Evolutionary conservation across 2,329 filamentous ascomycete genomes (phyloP).

Genomic region (Metarhizium anisopliae): DNA sequence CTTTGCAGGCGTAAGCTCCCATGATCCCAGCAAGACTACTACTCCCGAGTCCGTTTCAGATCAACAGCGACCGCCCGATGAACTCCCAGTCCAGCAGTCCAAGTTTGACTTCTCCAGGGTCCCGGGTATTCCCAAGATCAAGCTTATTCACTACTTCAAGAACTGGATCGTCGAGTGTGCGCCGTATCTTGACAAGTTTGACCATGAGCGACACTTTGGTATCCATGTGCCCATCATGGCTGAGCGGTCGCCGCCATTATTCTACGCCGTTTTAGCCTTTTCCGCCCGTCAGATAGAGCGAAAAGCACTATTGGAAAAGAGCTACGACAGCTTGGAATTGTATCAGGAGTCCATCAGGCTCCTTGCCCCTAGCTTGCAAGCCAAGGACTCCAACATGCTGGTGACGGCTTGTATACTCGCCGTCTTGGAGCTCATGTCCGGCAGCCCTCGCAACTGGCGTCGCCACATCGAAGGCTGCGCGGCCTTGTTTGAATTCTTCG

Average conservation of each 20-base stretch:
- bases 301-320: slow-evolving; percentile 35
- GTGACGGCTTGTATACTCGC: slow-evolving; percentile 38
- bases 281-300: slow-evolving; percentile 44
- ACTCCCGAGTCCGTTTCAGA: slow-evolving; percentile 13
- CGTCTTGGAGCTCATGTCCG: slow-evolving; percentile 39
- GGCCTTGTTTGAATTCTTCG: slow-evolving; percentile 39
- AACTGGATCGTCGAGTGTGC: slow-evolving; percentile 45
- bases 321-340: slow-evolving; percentile 40
- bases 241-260: slow-evolving; percentile 31
- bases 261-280: slow-evolving; percentile 43
- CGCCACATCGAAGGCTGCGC: slow-evolving; percentile 49
- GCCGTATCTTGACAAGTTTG: slow-evolving; percentile 44
- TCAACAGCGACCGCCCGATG: neutral
- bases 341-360: slow-evolving; percentile 43
- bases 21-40: slow-evolving; percentile 18
- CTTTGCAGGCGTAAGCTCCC: slow-evolving; percentile 22
- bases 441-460: slow-evolving; percentile 40
- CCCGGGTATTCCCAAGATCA: slow-evolving; percentile 16
- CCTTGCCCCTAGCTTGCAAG: slow-evolving; percentile 31
- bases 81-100: slow-evolving; percentile 5
- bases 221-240: slow-evolving; percentile 40
- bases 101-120: slow-evolving; percentile 17
- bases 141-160: slow-evolving; percentile 26
- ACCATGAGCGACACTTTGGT: slow-evolving; percentile 41
- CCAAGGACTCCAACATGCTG: slow-evolving; percentile 33